Percentiles rank a stretch among this genome's conserved stretches.
phyloP scores from a whole-genome alignment of 2,329 filamentous ascomycete species.

The Tolypocladium capitatum region DNA sequence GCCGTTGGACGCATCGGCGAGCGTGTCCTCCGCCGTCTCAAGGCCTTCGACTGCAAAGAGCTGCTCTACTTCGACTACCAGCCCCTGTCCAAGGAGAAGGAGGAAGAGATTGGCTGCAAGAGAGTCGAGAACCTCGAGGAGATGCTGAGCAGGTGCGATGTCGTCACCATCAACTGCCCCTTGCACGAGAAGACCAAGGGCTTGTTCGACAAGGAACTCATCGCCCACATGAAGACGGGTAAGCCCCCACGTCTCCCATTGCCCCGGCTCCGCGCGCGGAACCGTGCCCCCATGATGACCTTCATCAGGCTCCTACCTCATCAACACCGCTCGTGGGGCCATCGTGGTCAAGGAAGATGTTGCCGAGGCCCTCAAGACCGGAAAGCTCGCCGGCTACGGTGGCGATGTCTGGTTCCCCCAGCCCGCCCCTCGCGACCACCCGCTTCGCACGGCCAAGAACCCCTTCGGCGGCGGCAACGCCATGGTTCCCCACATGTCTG shows the following conservation, averaged over 20 bases:
- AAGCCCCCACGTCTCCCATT: slow-evolving; percentile 13
- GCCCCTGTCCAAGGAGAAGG: slow-evolving; percentile 69
- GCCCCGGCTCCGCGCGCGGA: no score
- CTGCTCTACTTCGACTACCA: slow-evolving; percentile 99
- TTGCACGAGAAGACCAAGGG: slow-evolving; percentile 96
- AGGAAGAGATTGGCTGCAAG: slow-evolving; percentile 91
- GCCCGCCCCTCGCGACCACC: slow-evolving; percentile 86
- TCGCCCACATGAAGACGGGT: slow-evolving; percentile 98
- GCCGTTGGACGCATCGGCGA: slow-evolving; percentile 96
- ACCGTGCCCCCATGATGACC: neutral
- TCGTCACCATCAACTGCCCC: slow-evolving; percentile 99
- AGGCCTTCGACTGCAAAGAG: slow-evolving; percentile 99
- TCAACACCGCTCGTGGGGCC: slow-evolving; percentile 97
- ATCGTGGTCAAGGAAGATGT: slow-evolving; percentile 99
- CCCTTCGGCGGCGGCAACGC: slow-evolving; percentile 94
- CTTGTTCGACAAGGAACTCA: slow-evolving; percentile 96
- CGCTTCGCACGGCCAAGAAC: slow-evolving; percentile 84
- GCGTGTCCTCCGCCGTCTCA: slow-evolving; percentile 89
- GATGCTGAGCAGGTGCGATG: slow-evolving; percentile 84
- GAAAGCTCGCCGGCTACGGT: slow-evolving; percentile 81
- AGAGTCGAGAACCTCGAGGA: slow-evolving; percentile 84
- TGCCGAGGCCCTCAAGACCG: slow-evolving; percentile 78
- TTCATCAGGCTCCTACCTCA: slow-evolving; percentile 66
- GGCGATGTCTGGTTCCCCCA: slow-evolving; percentile 96
- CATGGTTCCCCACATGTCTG: slow-evolving; percentile 98